Evolutionary conservation across 225 moss, liverwort and hornwort genomes (phyloP).

Genomic region (Straminergon stramineum): DNA sequence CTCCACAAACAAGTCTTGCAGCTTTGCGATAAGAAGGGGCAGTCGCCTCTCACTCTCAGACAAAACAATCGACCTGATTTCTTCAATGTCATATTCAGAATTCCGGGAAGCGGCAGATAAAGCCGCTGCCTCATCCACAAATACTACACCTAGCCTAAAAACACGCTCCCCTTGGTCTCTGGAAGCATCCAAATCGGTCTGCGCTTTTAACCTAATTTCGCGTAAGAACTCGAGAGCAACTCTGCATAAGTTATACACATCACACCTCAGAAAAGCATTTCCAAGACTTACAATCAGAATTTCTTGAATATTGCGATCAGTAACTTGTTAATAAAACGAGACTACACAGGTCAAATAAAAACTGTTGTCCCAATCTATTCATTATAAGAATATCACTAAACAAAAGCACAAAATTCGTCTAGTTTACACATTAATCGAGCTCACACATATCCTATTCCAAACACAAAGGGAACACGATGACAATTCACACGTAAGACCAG

Average conservation of each 20-base stretch:
- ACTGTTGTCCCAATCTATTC: not conserved
- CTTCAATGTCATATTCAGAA: slow-evolving; percentile 13
- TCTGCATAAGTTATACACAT: slow-evolving; percentile 36
- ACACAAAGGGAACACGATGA: not conserved
- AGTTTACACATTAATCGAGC: not conserved
- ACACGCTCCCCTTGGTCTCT: slow-evolving; percentile 47
- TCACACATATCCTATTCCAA: not conserved
- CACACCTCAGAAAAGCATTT: not conserved
- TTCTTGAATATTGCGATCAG: not conserved
- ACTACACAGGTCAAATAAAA: not conserved
- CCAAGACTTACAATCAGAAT: not conserved
- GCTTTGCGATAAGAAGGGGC: slow-evolving; percentile 41
- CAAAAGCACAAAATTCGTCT: not conserved
- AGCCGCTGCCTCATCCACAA: slow-evolving; percentile 55
- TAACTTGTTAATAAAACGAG: not conserved
- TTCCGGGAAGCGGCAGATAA: slow-evolving; percentile 10
- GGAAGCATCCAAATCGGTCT: slow-evolving; percentile 64
- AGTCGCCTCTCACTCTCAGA: slow-evolving; percentile 17
- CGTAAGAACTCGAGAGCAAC: slow-evolving; percentile 76
- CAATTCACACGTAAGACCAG: not conserved
- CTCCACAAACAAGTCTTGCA: slow-evolving; percentile 39
- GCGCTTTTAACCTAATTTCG: slow-evolving; percentile 68
- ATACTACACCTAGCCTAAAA: slow-evolving; percentile 67
- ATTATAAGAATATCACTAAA: not conserved
- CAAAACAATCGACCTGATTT: slow-evolving; percentile 34